Base-by-base conservation (phyloP, 202 grass and related monocot species). In the Bolboschoenoplectus hybrid region DNA sequence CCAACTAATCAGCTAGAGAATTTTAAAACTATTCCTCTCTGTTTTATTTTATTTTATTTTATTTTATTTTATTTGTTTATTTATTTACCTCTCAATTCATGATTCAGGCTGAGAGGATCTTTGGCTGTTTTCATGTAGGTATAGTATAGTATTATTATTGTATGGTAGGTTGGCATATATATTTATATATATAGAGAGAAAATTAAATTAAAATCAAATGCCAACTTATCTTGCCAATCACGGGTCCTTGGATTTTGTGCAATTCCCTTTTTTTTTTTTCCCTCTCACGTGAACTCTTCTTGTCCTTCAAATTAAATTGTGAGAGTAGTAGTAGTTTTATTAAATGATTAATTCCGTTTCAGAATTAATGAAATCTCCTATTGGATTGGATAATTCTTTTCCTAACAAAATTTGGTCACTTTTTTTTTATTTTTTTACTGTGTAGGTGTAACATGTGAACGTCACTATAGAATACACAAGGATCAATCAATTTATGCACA, bases 151-250 rank as follows among this genome's bases (percentile, higher is more conserved):
- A 26, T 26, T 26, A 26, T 26, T 26, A 47, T 19, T 74, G 20
- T 51, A 51, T 67, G 3, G 11, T 39, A 26, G 45, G 71, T 61
- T 60, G 75, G 53, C 53, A 60, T 26, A 26, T 26, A 26, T 26
- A 26, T 26, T 26, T 26, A 26, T 26, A 26, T 26, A 26, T 26
- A 26, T 79, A 55, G 53, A 57, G 13, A 79, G 3, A 58, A 57
- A 55, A 77, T 58, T 79, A 80, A 19, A 26, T 26, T 26, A 26
- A 26, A 26, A 26, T 26, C 26, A 26, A 80, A 35, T 80, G 53
- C 38, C 7, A 80, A 80, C 55, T 56, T 61, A 55, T n/a, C 3
- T 55, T 80, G 76, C 76, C 76, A 80, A 80, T 80, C 76, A 80
- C 76, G 76, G 76, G 76, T 80, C 9, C 76, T 58, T 80, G 53